Base-by-base conservation (phyloP, 2,329 filamentous ascomycete genomes). In the Catunica adiposa region DNA sequence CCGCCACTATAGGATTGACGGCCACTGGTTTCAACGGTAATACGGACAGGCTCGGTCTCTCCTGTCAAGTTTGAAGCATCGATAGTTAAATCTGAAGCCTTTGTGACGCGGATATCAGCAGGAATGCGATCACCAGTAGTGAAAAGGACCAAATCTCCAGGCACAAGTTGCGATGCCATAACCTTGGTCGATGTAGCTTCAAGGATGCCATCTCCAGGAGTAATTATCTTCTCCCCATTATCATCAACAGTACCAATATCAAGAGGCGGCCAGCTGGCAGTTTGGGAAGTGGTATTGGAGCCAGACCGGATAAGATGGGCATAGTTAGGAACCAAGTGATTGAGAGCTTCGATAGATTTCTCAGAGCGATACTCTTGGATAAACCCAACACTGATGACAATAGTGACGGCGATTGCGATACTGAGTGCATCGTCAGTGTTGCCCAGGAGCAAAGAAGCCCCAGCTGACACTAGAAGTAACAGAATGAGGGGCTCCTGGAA, bases 291-390 rank as follows among this genome's bases (percentile, higher is more conserved):
- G 25, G 62, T 63, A 15, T 64, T 58, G 3, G 65, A 58, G 47
- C 68, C 58, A 42, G 72, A 67, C 59, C 94, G 83, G 59, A 98
- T 87, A n/a, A 97, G 74, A 70, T 98, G 89, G 29, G 94, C 92
- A 66, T 89, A 88, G 66, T 97, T 94, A 26, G 92, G 94, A 0
- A 98, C 90, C 25, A 98, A 73, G 63, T 92, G 87, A 65, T 86
- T 96, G 62, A 98, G 73, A 20, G 92, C 92, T 68, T 98, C 92
- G 61, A 98, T 81, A 2, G 90, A 97, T 69, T 98, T 94, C 67
- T 98, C 92, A 6, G 92, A 97, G 58, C 92, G 78, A 67, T 98
- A 98, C 69, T 98, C 92, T 66, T 98, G 92, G 54, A 97, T 81
- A 63, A 98, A 98, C 1, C 90, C 92, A 44, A 98, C 92, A 0